Conservation (phyloP, 352 stramenopile genomes). For the Hyaloperonospora arabidopsidis region DNA sequence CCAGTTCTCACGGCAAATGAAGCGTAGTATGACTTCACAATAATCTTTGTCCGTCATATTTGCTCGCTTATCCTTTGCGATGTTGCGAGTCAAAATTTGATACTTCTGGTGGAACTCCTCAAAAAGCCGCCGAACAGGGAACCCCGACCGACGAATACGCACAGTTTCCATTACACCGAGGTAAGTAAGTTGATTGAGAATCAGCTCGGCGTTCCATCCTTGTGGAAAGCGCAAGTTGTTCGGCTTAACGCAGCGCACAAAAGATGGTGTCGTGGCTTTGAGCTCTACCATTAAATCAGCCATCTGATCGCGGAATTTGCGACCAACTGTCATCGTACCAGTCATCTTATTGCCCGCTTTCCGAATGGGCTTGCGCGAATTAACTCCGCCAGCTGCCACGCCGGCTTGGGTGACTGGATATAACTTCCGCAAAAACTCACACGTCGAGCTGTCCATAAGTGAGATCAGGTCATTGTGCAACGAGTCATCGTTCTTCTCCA, state of each 20-base stretch:
- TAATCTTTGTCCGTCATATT: conserved; percentile 68
- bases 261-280: conserved; percentile 74
- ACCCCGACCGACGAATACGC: conserved; percentile 81
- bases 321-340: conserved; percentile 82
- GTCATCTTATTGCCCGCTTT: conserved; percentile 85
- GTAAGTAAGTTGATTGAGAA: conserved; percentile 86
- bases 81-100: conserved; percentile 72
- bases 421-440: conserved; percentile 68
- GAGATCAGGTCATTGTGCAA: conserved; percentile 87
- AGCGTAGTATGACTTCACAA: conserved; percentile 76
- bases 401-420: conserved; percentile 48
- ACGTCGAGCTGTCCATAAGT: conserved; percentile 81
- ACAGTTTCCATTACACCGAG: conserved; percentile 88
- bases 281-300: conserved; percentile 80
- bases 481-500: conserved; percentile 98
- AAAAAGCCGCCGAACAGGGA: conserved; percentile 80
- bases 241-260: conserved; percentile 89
- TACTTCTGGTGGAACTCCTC: conserved; percentile 85
- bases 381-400: conserved; percentile 29
- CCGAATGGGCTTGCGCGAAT: conserved; percentile 59
- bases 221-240: conserved; percentile 86
- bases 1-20: conserved; percentile 80
- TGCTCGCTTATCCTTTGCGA: conserved; percentile 43
- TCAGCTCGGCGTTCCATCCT: conserved; percentile 81
- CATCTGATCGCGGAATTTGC: conserved; percentile 89